Evolutionary conservation across 495 filamentous ascomycete species (phyloP).

Genomic region (Penicillium parvum): DNA sequence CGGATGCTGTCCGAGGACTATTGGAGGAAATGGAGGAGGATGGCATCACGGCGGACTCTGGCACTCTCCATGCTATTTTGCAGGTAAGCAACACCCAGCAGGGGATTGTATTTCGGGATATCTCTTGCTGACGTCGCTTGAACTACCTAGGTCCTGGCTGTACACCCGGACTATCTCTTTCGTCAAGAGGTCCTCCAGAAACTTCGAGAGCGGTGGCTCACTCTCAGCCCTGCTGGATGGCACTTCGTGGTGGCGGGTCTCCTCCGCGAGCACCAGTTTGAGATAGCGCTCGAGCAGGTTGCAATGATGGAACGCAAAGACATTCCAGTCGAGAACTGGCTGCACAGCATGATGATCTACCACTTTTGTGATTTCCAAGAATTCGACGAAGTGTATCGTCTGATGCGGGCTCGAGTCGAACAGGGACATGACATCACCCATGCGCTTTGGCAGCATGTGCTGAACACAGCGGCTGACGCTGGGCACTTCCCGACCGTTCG

Average conservation of each 20-base stretch:
- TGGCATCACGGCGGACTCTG: slow-evolving; percentile 56
- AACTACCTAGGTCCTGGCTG: slow-evolving; percentile 56
- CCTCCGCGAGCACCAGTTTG: slow-evolving; percentile 73
- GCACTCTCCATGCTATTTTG: slow-evolving; percentile 66
- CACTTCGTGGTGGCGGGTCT: slow-evolving; percentile 67
- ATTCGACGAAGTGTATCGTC: slow-evolving; percentile 64
- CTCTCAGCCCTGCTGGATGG: slow-evolving; percentile 58
- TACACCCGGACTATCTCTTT: slow-evolving; percentile 81
- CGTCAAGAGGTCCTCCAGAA: slow-evolving; percentile 64
- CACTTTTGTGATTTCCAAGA: slow-evolving; percentile 65
- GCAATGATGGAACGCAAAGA: slow-evolving; percentile 58
- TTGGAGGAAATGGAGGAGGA: slow-evolving; percentile 64
- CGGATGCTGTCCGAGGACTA: slow-evolving; percentile 52
- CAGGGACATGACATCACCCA: slow-evolving; percentile 44
- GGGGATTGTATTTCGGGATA: neutral
- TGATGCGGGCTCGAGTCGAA: slow-evolving; percentile 54
- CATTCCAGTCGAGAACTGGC: slow-evolving; percentile 58
- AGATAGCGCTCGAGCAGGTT: slow-evolving; percentile 72
- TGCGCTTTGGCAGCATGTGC: slow-evolving; percentile 61
- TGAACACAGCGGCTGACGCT: slow-evolving; percentile 60
- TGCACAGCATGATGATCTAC: slow-evolving; percentile 70
- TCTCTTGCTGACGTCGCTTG: slow-evolving; percentile 11
- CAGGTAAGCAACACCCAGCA: slow-evolving; percentile 45
- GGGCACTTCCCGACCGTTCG: slow-evolving; percentile 51
- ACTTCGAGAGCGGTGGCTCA: slow-evolving; percentile 62